Evolutionary conservation across 1,284 basidiomycete genomes (phyloP), one percentile per base, ranked within the genome.

Genomic region (Cryptococcus sp.): DNA sequence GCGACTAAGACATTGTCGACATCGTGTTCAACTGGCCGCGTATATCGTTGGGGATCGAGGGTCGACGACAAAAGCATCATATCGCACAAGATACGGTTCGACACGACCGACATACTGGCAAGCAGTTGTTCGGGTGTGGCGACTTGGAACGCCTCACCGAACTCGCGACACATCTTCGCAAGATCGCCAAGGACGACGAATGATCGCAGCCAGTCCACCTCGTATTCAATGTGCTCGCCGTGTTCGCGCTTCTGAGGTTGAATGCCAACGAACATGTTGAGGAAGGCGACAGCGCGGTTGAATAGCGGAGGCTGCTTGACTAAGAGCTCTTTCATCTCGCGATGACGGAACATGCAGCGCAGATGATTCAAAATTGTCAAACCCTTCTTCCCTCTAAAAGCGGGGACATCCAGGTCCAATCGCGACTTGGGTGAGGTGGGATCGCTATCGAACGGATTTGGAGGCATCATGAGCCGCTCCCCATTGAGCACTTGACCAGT

Each of bases 151-250:
- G 89, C 88, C 67, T 91, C 89, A 8, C 92, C 93, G 62, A 92
- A 90, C 5, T 89, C 88, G 71, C 92, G 90, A 78, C 91, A 90
- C 43, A 93, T 85, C 46, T 91, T 86, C 3, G 90, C 88, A 16
- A 97, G 80, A 25, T 91, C 93, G 7, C 93, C 84, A 6, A 91
- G 91, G 30, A 94, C 87, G 68, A 93, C 92, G 80, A 96, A 96
- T 10, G 94, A 89, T 69, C 87, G 90, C 62, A 94, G 90, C 91
- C 93, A 96, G 30, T 97, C 94, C 38, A 89, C 88, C 78, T 97
- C 94, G 78, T 91, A 97, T 75, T 96, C 93, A 67, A 96, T 86
- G 68, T 97, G 94, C 58, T 81, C 86, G 17, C 85, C 83, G 5
- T 83, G 85, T 11, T 89, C 90, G n/a, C 93, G 85, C 65, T 88